These are phyloP conservation scores for Pyrus communis DNA, from an alignment of 306 rosid genomes.

Conservation along the genomic window DNA sequence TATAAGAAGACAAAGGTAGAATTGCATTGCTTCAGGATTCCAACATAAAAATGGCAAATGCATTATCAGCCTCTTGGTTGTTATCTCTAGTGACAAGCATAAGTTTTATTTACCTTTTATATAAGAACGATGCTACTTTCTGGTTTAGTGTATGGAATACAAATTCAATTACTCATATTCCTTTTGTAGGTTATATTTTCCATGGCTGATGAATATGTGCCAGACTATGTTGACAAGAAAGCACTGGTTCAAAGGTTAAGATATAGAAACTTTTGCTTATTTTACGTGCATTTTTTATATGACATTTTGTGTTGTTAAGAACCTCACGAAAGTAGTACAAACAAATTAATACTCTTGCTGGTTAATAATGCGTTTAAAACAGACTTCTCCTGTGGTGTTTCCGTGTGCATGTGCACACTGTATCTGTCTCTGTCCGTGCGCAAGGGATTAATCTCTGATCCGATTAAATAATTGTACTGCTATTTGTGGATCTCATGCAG, in stretches of 20 bases:
- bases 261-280: conserved; percentile 6
- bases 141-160: background rate
- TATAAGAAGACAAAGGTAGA: background rate
- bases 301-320: background rate
- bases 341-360: background rate
- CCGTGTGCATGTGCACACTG: background rate
- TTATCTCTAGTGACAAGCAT: background rate
- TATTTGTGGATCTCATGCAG: conserved; percentile 39
- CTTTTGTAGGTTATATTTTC: conserved; percentile 74
- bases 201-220: conserved; percentile 94
- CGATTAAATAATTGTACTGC: background rate
- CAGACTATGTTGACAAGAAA: conserved; percentile 89
- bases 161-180: background rate
- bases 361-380: background rate
- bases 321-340: background rate
- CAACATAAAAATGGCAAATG: background rate
- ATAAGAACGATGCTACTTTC: background rate
- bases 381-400: background rate
- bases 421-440: background rate
- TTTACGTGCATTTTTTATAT: background rate
- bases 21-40: background rate
- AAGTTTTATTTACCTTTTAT: background rate
- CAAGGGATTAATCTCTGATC: background rate
- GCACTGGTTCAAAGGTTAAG: conserved; percentile 81
- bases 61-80: background rate